Evolutionary conservation across 176 grass and related monocot species (phyloP), one percentile per base, ranked within the genome.

Genomic region (Triticum turgidum): DNA sequence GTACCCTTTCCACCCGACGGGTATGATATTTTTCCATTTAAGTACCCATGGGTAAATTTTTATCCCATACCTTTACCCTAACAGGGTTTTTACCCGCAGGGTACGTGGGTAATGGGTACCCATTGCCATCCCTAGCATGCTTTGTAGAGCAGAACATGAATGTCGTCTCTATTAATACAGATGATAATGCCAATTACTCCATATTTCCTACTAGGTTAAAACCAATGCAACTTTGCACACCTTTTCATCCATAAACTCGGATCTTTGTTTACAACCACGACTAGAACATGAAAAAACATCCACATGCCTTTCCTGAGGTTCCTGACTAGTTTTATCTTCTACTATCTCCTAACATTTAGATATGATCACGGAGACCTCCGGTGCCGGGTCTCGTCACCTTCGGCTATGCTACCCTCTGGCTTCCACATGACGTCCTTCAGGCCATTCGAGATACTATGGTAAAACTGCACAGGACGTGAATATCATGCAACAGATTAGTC

Each of bases 401-500:
- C 87, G 0, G 85, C 2, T 68, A 85, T 92, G 61, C 91, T 33
- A 4, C 85, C 71, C 5, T 89, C 92, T 8, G 92, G 41, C 85
- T 84, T 94, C 97, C 97, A 99, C 61, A 99, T 91, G 45, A 97
- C 93, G 54, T 97, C 97, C 87, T 97, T 97, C 8, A 99, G 90
- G 1, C 90, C 90, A 17, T 86, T 94, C 0, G 94, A 91, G 44
- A 99, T 96, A 69, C 73, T 93, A 22, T 95, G 91, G 83, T 94
- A 99, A 77, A 93, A 94, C 97, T 98, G 90, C 14, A 15, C 14
- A 25, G 39, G 2, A 9, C 29, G 76, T 37, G 68, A 44, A 84
- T 25, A 73, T 5, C 20, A 73, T 12, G 38, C 5, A 5, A 62
- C 3, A 29, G 27, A 67, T 85, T 41, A 82, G 65, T 63, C 6